These are phyloP conservation scores for Alternaria hordeiaustralica DNA, from an alignment of 2,329 filamentous ascomycete genomes.

Conservation along the genomic window DNA sequence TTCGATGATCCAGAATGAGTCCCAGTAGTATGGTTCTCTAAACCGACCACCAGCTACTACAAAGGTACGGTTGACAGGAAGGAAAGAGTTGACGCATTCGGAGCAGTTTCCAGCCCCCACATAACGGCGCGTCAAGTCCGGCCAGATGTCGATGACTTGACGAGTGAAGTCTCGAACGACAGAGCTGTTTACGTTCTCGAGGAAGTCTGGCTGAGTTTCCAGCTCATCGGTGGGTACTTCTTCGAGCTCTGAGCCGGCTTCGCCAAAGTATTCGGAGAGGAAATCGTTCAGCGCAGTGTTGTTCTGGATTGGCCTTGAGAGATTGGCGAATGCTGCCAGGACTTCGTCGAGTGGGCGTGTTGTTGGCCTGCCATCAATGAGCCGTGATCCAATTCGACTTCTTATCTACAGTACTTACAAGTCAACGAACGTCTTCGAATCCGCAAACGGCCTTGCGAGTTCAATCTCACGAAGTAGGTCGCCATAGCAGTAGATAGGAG, in stretches of 20 bases:
- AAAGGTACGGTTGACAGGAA: slow-evolving; percentile 70
- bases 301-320: slow-evolving; percentile 67
- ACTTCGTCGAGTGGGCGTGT: slow-evolving; percentile 66
- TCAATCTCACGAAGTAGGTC: slow-evolving; percentile 68
- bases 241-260: slow-evolving; percentile 68
- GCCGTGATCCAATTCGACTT: neutral
- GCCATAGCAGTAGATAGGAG: slow-evolving; percentile 71
- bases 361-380: slow-evolving; percentile 60
- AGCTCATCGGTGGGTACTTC: slow-evolving; percentile 61
- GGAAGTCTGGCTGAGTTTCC: slow-evolving; percentile 63
- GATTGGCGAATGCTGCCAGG: slow-evolving; percentile 64
- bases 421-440: slow-evolving; percentile 76
- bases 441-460: slow-evolving; percentile 67
- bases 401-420: slow-evolving; percentile 28
- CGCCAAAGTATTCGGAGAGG: slow-evolving; percentile 67
- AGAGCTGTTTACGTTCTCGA: slow-evolving; percentile 62
- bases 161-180: slow-evolving; percentile 66
- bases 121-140: slow-evolving; percentile 69
- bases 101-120: slow-evolving; percentile 57
- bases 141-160: slow-evolving; percentile 74
- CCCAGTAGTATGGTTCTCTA: slow-evolving; percentile 75
- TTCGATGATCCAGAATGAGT: slow-evolving; percentile 72
- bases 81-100: slow-evolving; percentile 69
- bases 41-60: slow-evolving; percentile 76
- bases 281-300: slow-evolving; percentile 68